phyloP scores from a whole-genome alignment of 2,329 filamentous ascomycete species.

The Trichoderma atroviride region DNA sequence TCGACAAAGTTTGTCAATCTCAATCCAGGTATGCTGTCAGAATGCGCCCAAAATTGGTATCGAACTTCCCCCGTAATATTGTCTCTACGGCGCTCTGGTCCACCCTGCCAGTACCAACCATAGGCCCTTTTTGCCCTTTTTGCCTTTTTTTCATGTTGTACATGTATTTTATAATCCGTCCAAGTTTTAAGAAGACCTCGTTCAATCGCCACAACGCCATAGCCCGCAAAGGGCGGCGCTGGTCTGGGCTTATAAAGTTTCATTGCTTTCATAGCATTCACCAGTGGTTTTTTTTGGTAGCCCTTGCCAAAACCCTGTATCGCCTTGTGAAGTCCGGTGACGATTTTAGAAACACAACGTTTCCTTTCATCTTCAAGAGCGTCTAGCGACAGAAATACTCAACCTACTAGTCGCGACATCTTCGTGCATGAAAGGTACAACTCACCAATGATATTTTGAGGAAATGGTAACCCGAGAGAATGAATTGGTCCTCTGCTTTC shows the following conservation, averaged over 20 bases:
- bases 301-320: neutral
- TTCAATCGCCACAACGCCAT: neutral
- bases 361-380: neutral
- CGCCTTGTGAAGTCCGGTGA: neutral
- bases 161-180: neutral
- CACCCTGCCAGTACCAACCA: too few species aligned
- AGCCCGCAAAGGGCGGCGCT: neutral
- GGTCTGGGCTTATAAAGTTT: neutral
- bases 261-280: neutral
- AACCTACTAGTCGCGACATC: neutral
- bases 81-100: too few species aligned
- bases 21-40: too few species aligned
- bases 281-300: too few species aligned
- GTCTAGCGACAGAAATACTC: neutral
- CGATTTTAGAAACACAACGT: neutral
- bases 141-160: too few species aligned
- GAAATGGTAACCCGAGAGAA: constrained; percentile 4
- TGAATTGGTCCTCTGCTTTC: neutral
- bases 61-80: too few species aligned
- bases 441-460: neutral
- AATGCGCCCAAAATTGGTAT: too few species aligned
- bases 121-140: too few species aligned
- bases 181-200: too few species aligned
- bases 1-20: neutral
- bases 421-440: neutral